phyloP scores from a whole-genome alignment of 2,329 filamentous ascomycete genomes.

The Sarocladium kiliense region DNA sequence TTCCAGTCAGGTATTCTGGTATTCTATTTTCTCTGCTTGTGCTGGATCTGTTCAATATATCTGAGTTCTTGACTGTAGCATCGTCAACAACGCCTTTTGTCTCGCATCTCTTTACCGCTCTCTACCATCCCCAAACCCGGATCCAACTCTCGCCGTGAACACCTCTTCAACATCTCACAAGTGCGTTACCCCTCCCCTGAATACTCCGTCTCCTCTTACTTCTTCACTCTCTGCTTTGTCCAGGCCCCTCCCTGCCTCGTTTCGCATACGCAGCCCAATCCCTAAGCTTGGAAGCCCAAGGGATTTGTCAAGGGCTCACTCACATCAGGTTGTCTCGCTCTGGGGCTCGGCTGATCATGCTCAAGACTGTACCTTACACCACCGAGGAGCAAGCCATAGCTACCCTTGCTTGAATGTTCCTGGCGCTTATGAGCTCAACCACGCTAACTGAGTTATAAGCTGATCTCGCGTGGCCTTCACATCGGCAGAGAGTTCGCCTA shows the following conservation, averaged over 20 bases:
- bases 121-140: neutral
- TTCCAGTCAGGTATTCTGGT: too few relatives aligned
- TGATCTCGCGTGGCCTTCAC: too few relatives aligned
- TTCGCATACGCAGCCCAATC: neutral
- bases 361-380: too few relatives aligned
- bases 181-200: too few relatives aligned
- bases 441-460: too few relatives aligned
- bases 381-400: too few relatives aligned
- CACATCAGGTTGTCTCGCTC: neutral
- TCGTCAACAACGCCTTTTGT: neutral
- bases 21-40: neutral
- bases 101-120: neutral
- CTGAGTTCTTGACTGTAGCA: neutral
- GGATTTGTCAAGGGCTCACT: too few relatives aligned
- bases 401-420: neutral
- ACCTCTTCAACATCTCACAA: neutral
- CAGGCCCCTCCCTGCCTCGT: neutral
- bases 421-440: too few relatives aligned
- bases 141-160: neutral
- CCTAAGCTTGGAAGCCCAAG: too few relatives aligned
- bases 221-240: neutral
- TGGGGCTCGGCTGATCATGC: too few relatives aligned
- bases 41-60: neutral
- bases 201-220: neutral
- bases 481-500: too few relatives aligned